Conservation (phyloP, 495 filamentous ascomycete genomes). For the Aspergillus homomorphus region DNA sequence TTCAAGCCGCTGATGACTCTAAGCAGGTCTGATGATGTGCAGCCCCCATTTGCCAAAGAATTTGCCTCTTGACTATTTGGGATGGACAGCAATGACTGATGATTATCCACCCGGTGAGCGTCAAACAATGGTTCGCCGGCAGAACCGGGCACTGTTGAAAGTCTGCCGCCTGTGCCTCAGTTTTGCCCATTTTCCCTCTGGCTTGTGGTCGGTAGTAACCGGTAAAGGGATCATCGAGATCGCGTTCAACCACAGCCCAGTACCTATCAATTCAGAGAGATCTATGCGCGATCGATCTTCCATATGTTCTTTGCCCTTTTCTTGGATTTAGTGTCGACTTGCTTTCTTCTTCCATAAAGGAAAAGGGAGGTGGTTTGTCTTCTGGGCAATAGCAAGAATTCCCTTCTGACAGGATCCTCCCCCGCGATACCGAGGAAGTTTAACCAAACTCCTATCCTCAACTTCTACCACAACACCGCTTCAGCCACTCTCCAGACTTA, state of each 20-base stretch:
- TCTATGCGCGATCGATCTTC: not conserved
- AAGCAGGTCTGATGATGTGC: slow-evolving; percentile 6
- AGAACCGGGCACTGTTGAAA: not conserved
- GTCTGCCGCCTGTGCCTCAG: not conserved
- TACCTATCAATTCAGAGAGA: not conserved
- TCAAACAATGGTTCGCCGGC: not conserved
- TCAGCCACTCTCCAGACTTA: not conserved
- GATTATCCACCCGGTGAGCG: not conserved
- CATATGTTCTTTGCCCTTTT: not conserved
- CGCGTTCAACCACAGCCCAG: not conserved
- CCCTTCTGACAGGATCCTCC: not conserved
- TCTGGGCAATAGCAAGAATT: not conserved
- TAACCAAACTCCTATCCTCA: not conserved
- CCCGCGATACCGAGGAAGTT: not conserved
- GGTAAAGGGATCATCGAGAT: not conserved
- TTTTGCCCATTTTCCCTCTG: not conserved
- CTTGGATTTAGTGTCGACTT: not conserved
- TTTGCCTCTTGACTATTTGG: slow-evolving; percentile 3
- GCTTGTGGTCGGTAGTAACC: not conserved
- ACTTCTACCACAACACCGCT: not conserved
- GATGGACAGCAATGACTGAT: slow-evolving; percentile 1
- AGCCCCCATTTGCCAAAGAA: not conserved
- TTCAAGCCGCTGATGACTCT: slow-evolving; percentile 1
- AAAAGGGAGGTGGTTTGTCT: not conserved
- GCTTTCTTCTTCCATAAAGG: not conserved